These are phyloP conservation scores for Trametes sanguinea DNA, from an alignment of 768 basidiomycete genomes.

Conservation along the genomic window DNA sequence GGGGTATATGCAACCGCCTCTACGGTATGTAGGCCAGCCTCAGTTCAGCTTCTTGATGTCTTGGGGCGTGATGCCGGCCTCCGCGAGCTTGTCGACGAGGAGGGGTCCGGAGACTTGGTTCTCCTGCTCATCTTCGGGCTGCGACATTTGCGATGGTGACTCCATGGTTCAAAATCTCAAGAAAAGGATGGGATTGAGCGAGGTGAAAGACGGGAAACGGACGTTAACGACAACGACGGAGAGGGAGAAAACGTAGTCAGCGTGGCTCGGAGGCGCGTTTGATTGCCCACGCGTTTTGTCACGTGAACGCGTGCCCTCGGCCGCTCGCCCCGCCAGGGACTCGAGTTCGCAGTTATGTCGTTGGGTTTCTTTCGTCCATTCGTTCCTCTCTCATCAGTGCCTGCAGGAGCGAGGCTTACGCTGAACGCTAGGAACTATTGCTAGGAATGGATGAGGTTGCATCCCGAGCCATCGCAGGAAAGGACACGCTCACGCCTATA, in stretches of 20 bases:
- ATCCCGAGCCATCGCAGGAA: too few relatives aligned
- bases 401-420: too few relatives aligned
- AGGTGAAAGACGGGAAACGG: background rate
- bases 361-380: too few relatives aligned
- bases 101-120: conserved; percentile 75
- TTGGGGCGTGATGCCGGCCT: conserved; percentile 84
- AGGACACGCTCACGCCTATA: too few relatives aligned
- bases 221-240: background rate
- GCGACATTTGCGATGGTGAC: conserved; percentile 52
- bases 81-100: conserved; percentile 81
- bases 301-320: conserved; percentile 28
- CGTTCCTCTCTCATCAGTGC: too few relatives aligned
- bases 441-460: too few relatives aligned
- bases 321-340: background rate
- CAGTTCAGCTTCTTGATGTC: conserved; percentile 93
- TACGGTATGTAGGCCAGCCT: conserved; percentile 90
- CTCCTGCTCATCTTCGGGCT: conserved; percentile 51
- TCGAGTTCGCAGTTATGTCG: background rate
- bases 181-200: background rate
- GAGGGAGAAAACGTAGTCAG: conserved; percentile 6
- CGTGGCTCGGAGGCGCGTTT: conserved; percentile 18
- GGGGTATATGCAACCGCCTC: conserved; percentile 97
- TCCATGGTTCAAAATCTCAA: conserved; percentile 44
- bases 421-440: too few relatives aligned
- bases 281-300: conserved; percentile 17